Evolutionary conservation across 306 rosid genomes (phyloP).

Genomic region (Clitoria ternatea): DNA sequence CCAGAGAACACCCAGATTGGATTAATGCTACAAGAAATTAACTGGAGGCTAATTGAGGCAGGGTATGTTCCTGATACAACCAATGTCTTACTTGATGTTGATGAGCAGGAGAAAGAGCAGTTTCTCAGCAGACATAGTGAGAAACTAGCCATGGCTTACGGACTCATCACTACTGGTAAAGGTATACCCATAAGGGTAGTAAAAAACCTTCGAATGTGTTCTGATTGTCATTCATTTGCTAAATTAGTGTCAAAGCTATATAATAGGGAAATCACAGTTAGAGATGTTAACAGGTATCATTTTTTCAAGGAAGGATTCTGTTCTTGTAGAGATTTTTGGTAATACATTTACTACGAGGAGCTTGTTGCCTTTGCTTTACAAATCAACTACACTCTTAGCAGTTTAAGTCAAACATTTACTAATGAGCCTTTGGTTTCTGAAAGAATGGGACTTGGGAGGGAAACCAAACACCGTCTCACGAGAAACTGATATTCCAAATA

Average conservation of each 20-base stretch:
- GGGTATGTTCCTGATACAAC: constrained; percentile 74
- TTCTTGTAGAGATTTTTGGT: constrained; percentile 77
- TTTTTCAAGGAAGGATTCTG: constrained; percentile 59
- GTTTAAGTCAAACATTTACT: constrained; percentile 5
- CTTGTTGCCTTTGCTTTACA: constrained; percentile 1
- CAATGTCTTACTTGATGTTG: constrained; percentile 71
- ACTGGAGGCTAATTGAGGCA: constrained; percentile 42
- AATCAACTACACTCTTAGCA: background rate
- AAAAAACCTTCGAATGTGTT: constrained; percentile 75
- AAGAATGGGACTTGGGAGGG: background rate
- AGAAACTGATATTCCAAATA: background rate
- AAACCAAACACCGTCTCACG: background rate
- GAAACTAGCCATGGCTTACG: constrained; percentile 76
- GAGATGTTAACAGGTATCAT: constrained; percentile 70
- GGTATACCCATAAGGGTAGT: constrained; percentile 55
- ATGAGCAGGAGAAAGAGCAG: constrained; percentile 55
- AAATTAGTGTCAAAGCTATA: constrained; percentile 56
- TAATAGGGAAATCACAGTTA: constrained; percentile 52
- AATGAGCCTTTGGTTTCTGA: background rate
- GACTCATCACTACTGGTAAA: constrained; percentile 48
- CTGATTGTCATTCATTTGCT: constrained; percentile 74
- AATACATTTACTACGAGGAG: constrained; percentile 1
- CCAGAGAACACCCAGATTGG: constrained; percentile 35
- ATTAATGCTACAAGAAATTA: constrained; percentile 60
- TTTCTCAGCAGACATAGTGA: constrained; percentile 70